Evolutionary conservation across 176 grass and related monocot genomes (phyloP).

Genomic region (Carex myosuroides): DNA sequence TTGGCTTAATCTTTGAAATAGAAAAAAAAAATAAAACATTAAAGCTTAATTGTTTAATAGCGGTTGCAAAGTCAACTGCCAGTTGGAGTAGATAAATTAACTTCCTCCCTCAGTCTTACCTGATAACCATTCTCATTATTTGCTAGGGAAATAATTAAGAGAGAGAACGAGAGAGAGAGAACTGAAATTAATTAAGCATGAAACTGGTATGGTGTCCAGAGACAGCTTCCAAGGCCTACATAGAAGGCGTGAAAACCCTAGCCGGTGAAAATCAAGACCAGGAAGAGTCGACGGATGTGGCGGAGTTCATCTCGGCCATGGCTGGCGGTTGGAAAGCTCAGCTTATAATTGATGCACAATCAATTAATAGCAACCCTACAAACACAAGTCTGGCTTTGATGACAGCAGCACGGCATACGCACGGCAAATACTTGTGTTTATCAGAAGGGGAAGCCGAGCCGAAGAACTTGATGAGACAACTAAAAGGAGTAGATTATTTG

Average conservation of each 20-base stretch:
- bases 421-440: conserved; percentile 22
- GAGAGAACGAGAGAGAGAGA: neutral
- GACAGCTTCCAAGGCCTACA: conserved; percentile 21
- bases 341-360: conserved; percentile 60
- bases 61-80: conserved; percentile 13
- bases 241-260: conserved; percentile 15
- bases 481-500: conserved; percentile 57
- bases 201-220: conserved; percentile 24
- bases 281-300: conserved; percentile 20
- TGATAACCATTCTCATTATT: neutral
- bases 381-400: conserved; percentile 33
- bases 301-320: conserved; percentile 62
- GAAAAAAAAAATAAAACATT: neutral
- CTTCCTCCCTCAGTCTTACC: neutral
- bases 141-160: too few species aligned
- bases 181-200: neutral
- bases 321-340: conserved; percentile 60
- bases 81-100: conserved; percentile 15
- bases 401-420: conserved; percentile 21
- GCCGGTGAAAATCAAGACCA: neutral
- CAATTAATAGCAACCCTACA: neutral
- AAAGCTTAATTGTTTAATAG: neutral
- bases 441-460: conserved; percentile 22
- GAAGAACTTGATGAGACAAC: conserved; percentile 31
- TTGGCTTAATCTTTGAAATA: conserved; percentile 9